Evolutionary conservation across 768 basidiomycete genomes (phyloP).

Genomic region (Mycena indigotica): DNA sequence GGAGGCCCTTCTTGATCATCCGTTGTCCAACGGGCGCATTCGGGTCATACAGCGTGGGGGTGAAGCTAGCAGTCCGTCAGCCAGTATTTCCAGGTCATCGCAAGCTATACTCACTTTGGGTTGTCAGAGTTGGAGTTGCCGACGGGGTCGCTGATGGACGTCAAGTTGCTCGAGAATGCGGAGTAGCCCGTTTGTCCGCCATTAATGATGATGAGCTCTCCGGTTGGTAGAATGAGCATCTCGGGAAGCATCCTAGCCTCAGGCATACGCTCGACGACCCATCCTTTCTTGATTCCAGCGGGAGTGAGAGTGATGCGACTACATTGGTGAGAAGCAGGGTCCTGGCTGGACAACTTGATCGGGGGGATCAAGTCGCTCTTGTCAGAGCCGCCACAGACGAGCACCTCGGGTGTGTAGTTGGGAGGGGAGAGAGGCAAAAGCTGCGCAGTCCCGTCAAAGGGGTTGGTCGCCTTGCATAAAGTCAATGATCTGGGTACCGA

Average conservation of each 20-base stretch:
- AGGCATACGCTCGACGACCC: constrained; percentile 48
- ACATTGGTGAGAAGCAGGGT: constrained; percentile 40
- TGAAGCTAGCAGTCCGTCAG: constrained; percentile 30
- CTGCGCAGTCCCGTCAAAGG: constrained; percentile 16
- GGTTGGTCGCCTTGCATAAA: too few relatives aligned
- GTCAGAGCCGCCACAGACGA: constrained; percentile 23
- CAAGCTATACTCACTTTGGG: constrained; percentile 39
- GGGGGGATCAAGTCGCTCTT: constrained; percentile 30
- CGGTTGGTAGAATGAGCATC: constrained; percentile 40
- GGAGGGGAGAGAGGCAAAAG: constrained; percentile 20
- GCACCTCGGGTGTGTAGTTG: constrained; percentile 15
- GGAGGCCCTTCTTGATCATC: constrained; percentile 36
- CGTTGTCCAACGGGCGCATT: constrained; percentile 35
- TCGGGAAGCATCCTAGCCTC: constrained; percentile 57
- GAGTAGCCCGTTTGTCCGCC: constrained; percentile 43
- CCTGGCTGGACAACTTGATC: constrained; percentile 54
- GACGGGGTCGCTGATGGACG: constrained; percentile 28
- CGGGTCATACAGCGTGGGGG: constrained; percentile 44
- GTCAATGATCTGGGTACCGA: too few relatives aligned
- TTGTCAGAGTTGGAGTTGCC: constrained; percentile 50
- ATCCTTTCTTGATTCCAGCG: constrained; percentile 33
- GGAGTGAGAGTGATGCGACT: constrained; percentile 41
- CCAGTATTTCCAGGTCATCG: too few relatives aligned
- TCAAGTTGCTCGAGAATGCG: constrained; percentile 24
- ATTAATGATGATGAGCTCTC: constrained; percentile 47